Evolutionary conservation across 306 rosid species (phyloP).

Genomic region (Senna siamea): DNA sequence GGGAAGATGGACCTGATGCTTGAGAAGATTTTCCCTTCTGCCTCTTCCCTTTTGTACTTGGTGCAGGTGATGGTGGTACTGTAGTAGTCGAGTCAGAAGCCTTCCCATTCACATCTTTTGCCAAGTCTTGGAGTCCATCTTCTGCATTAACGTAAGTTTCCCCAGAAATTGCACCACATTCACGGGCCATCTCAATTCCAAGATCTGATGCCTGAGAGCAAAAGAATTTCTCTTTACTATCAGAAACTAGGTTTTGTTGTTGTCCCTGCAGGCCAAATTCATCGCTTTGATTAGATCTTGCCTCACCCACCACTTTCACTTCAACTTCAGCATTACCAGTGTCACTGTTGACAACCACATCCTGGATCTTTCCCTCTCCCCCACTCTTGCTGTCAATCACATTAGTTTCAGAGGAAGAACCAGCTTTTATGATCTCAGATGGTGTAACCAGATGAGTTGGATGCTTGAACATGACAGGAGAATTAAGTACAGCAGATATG

Average conservation of each 20-base stretch:
- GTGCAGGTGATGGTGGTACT: constrained; percentile 48
- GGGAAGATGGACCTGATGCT: constrained; percentile 58
- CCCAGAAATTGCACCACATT: constrained; percentile 67
- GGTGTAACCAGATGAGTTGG: constrained; percentile 97
- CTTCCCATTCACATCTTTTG: constrained; percentile 68
- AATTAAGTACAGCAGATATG: constrained; percentile 60
- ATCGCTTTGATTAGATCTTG: constrained; percentile 61
- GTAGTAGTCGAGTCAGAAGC: constrained; percentile 58
- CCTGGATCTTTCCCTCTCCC: constrained; percentile 72
- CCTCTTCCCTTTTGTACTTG: constrained; percentile 73
- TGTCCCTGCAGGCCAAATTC: constrained; percentile 64
- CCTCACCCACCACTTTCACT: constrained; percentile 82
- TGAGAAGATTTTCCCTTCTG: constrained; percentile 81
- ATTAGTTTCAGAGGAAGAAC: constrained; percentile 75
- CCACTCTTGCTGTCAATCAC: constrained; percentile 66
- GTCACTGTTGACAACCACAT: constrained; percentile 65
- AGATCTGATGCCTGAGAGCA: constrained; percentile 98
- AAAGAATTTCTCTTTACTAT: constrained; percentile 70
- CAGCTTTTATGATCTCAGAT: constrained; percentile 73
- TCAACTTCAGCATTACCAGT: constrained; percentile 75
- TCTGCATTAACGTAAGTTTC: constrained; percentile 60
- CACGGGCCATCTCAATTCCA: constrained; percentile 92
- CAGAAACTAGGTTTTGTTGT: constrained; percentile 56
- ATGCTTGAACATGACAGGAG: constrained; percentile 70
- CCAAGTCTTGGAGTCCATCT: constrained; percentile 61